A percentile compares a stretch with the other conserved stretches of the same genome.
Conservation (phyloP, 805 yeast species). For the Diddensiella transvaalensis region DNA sequence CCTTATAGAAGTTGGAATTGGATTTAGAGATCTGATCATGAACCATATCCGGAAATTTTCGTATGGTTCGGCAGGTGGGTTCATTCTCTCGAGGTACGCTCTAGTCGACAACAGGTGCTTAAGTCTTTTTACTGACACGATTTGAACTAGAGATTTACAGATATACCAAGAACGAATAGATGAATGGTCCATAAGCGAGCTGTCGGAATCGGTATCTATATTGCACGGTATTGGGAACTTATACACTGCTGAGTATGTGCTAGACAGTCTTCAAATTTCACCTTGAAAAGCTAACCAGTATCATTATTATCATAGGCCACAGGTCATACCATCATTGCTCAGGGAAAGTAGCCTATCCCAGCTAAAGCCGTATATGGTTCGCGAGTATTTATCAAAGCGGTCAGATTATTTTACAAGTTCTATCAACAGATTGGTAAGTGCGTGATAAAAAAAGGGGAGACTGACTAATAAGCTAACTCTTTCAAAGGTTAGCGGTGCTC, state of each 20-base stretch:
- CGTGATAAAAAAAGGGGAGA: not conserved
- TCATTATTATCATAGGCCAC: conserved; percentile 43
- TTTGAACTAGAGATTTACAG: conserved; percentile 69
- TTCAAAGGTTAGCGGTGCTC: not conserved
- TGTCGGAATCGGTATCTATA: conserved; percentile 62
- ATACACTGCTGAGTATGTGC: conserved; percentile 62
- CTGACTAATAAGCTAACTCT: not conserved
- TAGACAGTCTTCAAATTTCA: no score
- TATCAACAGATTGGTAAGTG: conserved; percentile 25
- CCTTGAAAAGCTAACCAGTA: no score
- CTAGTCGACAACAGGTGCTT: not conserved
- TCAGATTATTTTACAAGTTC: conserved; percentile 62
- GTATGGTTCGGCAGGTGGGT: conserved; percentile 79
- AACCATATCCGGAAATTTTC: conserved; percentile 71
- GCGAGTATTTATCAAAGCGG: conserved; percentile 64
- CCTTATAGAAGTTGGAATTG: conserved; percentile 54
- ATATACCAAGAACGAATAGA: conserved; percentile 68
- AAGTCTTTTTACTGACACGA: not conserved
- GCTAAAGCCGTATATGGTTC: conserved; percentile 40
- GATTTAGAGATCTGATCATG: conserved; percentile 54
- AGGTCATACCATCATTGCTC: conserved; percentile 69
- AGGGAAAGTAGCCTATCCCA: conserved; percentile 74
- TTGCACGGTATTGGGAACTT: conserved; percentile 79
- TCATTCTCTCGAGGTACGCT: conserved; percentile 50
- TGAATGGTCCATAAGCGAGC: conserved; percentile 58